A percentile compares a stretch with the other conserved stretches of the same genome.
Conservation (phyloP, 345 rosid species). For the Murraya koenigii region DNA sequence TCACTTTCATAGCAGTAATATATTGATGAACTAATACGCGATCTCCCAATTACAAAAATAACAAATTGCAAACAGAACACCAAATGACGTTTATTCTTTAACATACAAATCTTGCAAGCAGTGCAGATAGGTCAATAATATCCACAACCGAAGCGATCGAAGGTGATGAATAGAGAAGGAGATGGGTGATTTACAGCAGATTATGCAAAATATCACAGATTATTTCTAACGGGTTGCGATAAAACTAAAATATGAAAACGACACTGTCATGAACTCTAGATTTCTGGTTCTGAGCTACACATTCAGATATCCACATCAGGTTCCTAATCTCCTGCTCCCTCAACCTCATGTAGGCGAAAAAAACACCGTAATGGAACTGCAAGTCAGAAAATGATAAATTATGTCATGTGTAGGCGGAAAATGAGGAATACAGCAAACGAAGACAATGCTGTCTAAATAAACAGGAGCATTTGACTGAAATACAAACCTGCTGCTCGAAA, state of each 20-base stretch:
- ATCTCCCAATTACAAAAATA: background rate
- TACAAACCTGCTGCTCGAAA: conserved; percentile 91
- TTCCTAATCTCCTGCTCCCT: conserved; percentile 99
- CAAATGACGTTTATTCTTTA: conserved; percentile 2
- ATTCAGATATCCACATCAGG: conserved; percentile 97
- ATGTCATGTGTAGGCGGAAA: background rate
- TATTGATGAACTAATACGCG: background rate
- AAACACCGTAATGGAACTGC: conserved; percentile 94
- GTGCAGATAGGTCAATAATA: conserved; percentile 11
- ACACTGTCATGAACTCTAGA: conserved; percentile 98
- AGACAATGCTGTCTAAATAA: background rate
- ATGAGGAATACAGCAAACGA: background rate
- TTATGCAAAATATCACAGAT: background rate
- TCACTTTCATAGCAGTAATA: background rate
- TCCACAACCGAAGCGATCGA: conserved; percentile 15
- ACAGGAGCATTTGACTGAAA: background rate
- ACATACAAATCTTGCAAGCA: conserved; percentile 4
- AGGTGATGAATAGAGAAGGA: background rate
- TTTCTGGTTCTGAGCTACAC: conserved; percentile 98
- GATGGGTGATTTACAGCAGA: conserved; percentile 17
- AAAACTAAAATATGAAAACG: conserved; percentile 74
- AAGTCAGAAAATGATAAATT: background rate
- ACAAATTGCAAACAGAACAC: too few species aligned
- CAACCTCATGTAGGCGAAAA: conserved; percentile 95
- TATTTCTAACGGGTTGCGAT: background rate